These are phyloP conservation scores for Blastomyces emzantsi DNA, from an alignment of 2,329 filamentous ascomycete species.

Conservation along the genomic window DNA sequence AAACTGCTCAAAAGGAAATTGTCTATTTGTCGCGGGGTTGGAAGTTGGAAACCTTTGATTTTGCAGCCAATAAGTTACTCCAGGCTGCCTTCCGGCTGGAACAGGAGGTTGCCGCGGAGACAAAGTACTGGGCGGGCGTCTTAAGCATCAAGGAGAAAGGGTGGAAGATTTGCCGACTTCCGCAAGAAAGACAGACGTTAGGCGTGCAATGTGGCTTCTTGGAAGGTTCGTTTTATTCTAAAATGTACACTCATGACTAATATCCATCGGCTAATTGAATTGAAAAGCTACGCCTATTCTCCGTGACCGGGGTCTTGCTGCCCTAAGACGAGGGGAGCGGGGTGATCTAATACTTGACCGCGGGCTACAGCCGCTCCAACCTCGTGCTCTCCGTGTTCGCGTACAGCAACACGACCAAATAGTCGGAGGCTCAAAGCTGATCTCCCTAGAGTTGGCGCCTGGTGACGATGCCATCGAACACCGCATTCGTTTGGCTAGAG, in stretches of 20 bases:
- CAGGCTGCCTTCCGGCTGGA: conserved; percentile 63
- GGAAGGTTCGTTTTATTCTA: conserved; percentile 47
- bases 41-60: conserved; percentile 67
- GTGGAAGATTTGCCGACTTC: conserved; percentile 75
- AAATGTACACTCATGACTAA: background rate
- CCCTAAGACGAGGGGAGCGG: conserved; percentile 63
- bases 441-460: conserved; percentile 14
- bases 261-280: conserved; percentile 8
- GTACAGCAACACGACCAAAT: conserved; percentile 50
- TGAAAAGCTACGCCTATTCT: conserved; percentile 46
- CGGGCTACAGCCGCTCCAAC: conserved; percentile 41
- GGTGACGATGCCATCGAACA: conserved; percentile 27
- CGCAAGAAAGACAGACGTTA: conserved; percentile 61
- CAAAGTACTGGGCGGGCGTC: conserved; percentile 81
- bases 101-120: conserved; percentile 69
- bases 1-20: conserved; percentile 47
- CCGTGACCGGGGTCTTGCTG: conserved; percentile 66
- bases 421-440: conserved; percentile 45
- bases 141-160: conserved; percentile 70
- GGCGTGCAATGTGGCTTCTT: conserved; percentile 85
- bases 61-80: conserved; percentile 63
- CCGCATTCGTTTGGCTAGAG: conserved; percentile 36
- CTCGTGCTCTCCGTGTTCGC: conserved; percentile 58
- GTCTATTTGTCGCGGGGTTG: conserved; percentile 55
- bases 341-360: conserved; percentile 68